Evolutionary conservation across 2,329 filamentous ascomycete genomes (phyloP).

Genomic region (Calonectria honghensis): DNA sequence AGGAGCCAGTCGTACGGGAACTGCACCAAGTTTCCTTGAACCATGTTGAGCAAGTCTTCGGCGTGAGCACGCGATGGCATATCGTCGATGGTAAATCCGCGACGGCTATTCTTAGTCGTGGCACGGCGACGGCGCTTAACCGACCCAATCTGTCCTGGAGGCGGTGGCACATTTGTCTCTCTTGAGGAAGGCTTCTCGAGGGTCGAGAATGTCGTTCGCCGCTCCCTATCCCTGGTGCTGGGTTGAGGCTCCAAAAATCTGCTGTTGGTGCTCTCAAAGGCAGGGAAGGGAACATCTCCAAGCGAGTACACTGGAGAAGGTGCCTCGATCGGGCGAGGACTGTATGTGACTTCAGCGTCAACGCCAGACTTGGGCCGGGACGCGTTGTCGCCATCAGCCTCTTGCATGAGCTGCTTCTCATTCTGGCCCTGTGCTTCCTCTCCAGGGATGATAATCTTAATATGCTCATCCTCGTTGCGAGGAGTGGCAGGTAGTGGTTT

Average conservation of each 20-base stretch:
- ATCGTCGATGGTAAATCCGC: constrained; percentile 82
- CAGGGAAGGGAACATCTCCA: constrained; percentile 68
- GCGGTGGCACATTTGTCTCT: constrained; percentile 56
- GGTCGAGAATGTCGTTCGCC: constrained; percentile 75
- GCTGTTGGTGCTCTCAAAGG: constrained; percentile 63
- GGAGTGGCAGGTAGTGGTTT: constrained; percentile 46
- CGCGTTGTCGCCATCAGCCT: constrained; percentile 43
- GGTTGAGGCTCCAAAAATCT: constrained; percentile 59
- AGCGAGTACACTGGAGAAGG: constrained; percentile 65
- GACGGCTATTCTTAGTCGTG: constrained; percentile 81
- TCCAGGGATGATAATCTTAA: constrained; percentile 58
- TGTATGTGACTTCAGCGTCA: constrained; percentile 54
- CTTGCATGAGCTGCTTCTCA: constrained; percentile 65
- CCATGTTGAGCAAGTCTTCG: constrained; percentile 85
- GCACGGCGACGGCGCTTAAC: constrained; percentile 79
- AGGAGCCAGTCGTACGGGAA: constrained; percentile 98
- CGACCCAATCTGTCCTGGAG: constrained; percentile 65
- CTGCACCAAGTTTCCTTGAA: constrained; percentile 91
- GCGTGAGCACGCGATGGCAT: constrained; percentile 84
- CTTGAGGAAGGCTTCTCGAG: constrained; percentile 68
- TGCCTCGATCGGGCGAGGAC: constrained; percentile 58
- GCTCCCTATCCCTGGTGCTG: constrained; percentile 65
- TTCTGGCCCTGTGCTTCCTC: constrained; percentile 55
- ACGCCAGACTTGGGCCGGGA: constrained; percentile 44
- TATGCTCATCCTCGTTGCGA: constrained; percentile 55